Base-by-base conservation (phyloP, 2,329 filamentous ascomycete species). In the Calonectria multiphialidica region DNA sequence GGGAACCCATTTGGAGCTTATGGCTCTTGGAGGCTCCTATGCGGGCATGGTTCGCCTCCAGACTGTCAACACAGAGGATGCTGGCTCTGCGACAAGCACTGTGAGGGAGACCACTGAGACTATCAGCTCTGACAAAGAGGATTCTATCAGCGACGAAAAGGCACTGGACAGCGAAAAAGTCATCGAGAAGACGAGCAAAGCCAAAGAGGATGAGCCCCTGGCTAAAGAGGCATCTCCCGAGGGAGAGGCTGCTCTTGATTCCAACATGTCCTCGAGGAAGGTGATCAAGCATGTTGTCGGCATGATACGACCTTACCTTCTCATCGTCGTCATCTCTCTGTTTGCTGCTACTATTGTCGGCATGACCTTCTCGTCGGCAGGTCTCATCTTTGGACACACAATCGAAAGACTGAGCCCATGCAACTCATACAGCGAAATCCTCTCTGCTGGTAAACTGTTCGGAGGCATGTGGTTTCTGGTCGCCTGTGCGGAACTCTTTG, bases 1-100 rank as follows among this genome's bases (percentile, higher is more conserved):
- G 77, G 93, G 93, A 0, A 91, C 87, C 0, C 92, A 94, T 69
- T 84, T 90, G 3, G 87, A 91, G 65, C 85, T 94, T 2, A 84
- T 94, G 72, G 81, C 83, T 2, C 81, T 85, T 13, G 80, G 90
- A 7, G 82, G 85, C 15, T 81, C 90, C 5, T 92, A 92, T 75
- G 85, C 85, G 9, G 84, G 84, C 40, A 85, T 92, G 66, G 89
- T 91, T 3, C 80, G 81, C 47, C 81, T 86, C 4, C 86, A 87
- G 66, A 83, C 81, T 25, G 75, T 85, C 30, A 80, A 83, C n/a
- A 76, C 81, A 3, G 76, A 78, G 55, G 80, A 82, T 47, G 74
- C 73, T 1, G 76, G 77, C 3, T 84, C 82, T 16, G 73, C 79
- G 13, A 77, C 80, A 5, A 83, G 80, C 72, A 82, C 81, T 12